Percentiles rank a stretch among this genome's conserved stretches.
These are phyloP conservation scores for Fraxinus xanthoxyloides DNA, from an alignment of 305 asterid genomes.

Conservation along the genomic window DNA sequence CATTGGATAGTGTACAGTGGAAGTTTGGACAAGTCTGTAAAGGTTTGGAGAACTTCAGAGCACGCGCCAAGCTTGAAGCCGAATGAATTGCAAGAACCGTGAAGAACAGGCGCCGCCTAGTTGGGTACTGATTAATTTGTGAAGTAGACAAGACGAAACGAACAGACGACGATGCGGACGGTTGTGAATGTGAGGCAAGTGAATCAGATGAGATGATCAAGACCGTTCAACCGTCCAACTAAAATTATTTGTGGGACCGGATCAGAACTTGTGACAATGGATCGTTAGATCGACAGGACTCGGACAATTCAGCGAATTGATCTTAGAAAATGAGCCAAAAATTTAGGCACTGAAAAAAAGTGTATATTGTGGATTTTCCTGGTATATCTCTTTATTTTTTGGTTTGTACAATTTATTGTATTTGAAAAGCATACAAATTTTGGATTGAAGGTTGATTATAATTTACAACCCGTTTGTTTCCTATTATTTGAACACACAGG, in stretches of 20 bases:
- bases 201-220: background rate
- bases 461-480: too few species aligned
- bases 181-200: background rate
- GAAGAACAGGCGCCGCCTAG: constrained; percentile 21
- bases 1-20: constrained; percentile 68
- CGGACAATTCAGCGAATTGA: background rate
- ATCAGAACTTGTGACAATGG: background rate
- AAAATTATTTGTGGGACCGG: background rate
- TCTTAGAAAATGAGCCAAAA: background rate
- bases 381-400: too few species aligned
- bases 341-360: background rate
- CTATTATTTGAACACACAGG: too few species aligned
- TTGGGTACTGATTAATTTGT: background rate
- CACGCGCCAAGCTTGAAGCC: constrained; percentile 4
- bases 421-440: too few species aligned
- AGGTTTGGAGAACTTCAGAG: constrained; percentile 65
- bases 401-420: too few species aligned
- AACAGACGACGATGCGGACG: background rate
- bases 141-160: background rate
- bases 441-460: too few species aligned
- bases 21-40: constrained; percentile 64
- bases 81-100: constrained; percentile 15
- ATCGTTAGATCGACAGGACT: background rate
- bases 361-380: too few species aligned
- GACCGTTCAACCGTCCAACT: background rate